Conservation (phyloP, 2,329 filamentous ascomycete species). For the Colletotrichum navitas region DNA sequence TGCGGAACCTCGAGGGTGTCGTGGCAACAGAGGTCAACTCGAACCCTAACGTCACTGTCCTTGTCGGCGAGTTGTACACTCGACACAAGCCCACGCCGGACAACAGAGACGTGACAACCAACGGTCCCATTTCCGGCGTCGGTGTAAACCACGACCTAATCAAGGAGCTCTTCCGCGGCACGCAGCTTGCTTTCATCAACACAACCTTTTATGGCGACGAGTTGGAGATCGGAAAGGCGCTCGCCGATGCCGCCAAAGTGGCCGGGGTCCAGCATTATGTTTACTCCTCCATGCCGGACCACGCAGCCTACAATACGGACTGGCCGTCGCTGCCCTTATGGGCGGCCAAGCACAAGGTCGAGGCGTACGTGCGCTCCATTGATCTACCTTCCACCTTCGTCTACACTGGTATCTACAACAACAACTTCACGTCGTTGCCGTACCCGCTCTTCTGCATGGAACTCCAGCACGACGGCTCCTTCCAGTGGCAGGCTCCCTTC, state of each 20-base stretch:
- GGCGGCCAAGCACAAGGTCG: constrained; percentile 92
- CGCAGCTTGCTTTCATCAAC: constrained; percentile 95
- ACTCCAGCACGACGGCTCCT: constrained; percentile 84
- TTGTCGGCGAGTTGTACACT: constrained; percentile 74
- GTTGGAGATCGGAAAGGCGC: constrained; percentile 85
- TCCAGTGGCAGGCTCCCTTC: constrained; percentile 94
- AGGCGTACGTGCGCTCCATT: constrained; percentile 88
- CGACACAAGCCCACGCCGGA: constrained; percentile 63
- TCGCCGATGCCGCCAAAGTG: constrained; percentile 90
- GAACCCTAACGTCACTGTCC: constrained; percentile 79
- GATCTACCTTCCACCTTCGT: constrained; percentile 90
- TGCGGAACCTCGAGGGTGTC: constrained; percentile 87
- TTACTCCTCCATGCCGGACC: constrained; percentile 98
- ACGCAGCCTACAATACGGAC: constrained; percentile 79
- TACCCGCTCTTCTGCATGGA: constrained; percentile 98
- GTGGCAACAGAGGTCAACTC: constrained; percentile 88
- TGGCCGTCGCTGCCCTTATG: constrained; percentile 92
- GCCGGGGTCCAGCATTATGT: constrained; percentile 91
- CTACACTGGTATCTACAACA: constrained; percentile 98
- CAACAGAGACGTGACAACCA: constrained; percentile 75
- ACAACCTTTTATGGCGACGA: constrained; percentile 98
- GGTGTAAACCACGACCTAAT: constrained; percentile 81
- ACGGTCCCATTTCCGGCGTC: constrained; percentile 71
- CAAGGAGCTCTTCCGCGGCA: constrained; percentile 82
- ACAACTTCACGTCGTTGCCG: constrained; percentile 94